Percentiles rank a stretch among this genome's conserved stretches.
These are phyloP conservation scores for Fusarium proliferatum DNA, from an alignment of 2,329 filamentous ascomycete genomes.

Conservation along the genomic window DNA sequence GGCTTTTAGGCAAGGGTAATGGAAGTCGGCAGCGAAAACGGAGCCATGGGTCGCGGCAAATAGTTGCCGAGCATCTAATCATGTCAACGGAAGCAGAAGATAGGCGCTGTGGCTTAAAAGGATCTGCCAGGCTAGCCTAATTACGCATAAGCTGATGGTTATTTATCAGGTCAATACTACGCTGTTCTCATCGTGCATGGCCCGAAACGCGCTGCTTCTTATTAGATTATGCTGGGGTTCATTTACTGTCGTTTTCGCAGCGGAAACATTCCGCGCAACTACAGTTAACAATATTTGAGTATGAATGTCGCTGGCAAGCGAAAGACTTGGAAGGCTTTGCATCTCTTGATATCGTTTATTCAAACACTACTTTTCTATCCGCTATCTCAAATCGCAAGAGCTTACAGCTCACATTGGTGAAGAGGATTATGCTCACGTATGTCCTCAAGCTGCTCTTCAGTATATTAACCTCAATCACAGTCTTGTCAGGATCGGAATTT, in stretches of 20 bases:
- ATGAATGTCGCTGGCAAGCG: too few species aligned
- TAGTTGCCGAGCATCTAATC: not conserved
- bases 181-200: not conserved
- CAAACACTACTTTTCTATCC: too few species aligned
- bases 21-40: not conserved
- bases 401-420: not conserved
- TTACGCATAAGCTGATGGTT: rapidly evolving
- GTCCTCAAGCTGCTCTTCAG: not conserved
- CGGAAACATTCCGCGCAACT: not conserved
- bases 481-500: too few species aligned
- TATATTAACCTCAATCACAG: too few species aligned
- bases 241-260: not conserved
- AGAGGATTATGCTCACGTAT: not conserved
- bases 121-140: not conserved
- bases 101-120: not conserved
- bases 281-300: too few species aligned
- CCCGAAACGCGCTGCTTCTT: not conserved
- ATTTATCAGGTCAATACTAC: not conserved
- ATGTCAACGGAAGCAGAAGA: not conserved
- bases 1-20: not conserved
- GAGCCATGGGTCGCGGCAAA: not conserved
- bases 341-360: too few species aligned
- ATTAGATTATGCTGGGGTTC: not conserved
- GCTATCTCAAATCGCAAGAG: too few species aligned
- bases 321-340: too few species aligned